Evolutionary conservation across 2,329 filamentous ascomycete genomes (phyloP), one percentile per base, ranked within the genome.

Genomic region (Periconia sp.): DNA sequence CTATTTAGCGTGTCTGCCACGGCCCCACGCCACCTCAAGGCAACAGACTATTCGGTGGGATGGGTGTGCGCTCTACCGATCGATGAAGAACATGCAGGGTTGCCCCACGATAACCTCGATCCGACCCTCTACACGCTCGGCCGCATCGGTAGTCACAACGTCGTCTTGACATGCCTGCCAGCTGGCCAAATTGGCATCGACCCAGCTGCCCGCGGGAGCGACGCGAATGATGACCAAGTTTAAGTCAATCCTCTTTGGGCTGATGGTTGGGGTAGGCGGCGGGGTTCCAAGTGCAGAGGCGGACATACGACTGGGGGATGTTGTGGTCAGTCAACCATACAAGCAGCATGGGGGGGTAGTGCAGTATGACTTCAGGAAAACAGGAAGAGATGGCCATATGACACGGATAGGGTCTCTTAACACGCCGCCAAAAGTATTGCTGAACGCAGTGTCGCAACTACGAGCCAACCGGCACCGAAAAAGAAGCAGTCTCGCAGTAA

Each of bases 51-150:
- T 45, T 65, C 60, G 3, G 56, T 73, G 6, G 67, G 61, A 23
- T 74, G 69, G 70, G 55, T 74, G 8, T 66, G 67, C 49, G 68
- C 68, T 1, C 54, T 74, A 13, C 60, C 59, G 2, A 46, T 62
- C 1, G 70, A 74, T 47, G 48, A 58, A n/a, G 44, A 56, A 17
- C 59, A 72, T 46, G 44, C 53, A 1, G 14, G 46, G 27, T 52
- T 64, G 17, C 2, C 67, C 69, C 20, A 60, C 51, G 1, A 65
- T 64, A 14, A 64, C 63, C 2, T 62, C 49, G 37, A 46, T 60
- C 8, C 64, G 72, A 56, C 45, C 52, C 8, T n/a, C 19, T 50
- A 50, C 41, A 35, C 46, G 6, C 33, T 49, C 27, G 46, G 46
- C 6, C 46, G 46, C n/a, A 41, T 49, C 23, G 46, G 46, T 15